Conservation (phyloP, 345 rosid species). For the Microcos paniculata region DNA sequence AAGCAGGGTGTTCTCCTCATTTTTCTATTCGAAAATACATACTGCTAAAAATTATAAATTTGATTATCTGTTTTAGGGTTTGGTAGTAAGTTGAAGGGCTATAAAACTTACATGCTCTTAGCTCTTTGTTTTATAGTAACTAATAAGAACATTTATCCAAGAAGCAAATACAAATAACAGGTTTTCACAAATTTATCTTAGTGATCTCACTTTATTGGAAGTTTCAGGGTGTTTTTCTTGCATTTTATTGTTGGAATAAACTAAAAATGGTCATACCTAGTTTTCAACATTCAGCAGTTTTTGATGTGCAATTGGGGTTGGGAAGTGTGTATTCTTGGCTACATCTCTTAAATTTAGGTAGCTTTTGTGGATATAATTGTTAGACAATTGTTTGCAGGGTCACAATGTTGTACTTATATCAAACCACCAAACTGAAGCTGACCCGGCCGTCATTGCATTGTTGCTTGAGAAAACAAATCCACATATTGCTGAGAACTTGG, state of each 20-base stretch:
- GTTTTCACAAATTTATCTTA: neutral
- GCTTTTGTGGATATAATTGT: conserved; percentile 14
- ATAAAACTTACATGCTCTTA: neutral
- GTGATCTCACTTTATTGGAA: neutral
- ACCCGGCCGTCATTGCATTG: conserved; percentile 84
- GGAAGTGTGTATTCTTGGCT: neutral
- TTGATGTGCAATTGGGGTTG: neutral
- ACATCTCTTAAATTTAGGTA: neutral
- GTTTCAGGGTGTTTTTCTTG: conserved; percentile 1
- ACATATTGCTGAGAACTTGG: conserved; percentile 71
- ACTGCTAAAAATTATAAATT: neutral
- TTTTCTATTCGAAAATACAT: neutral
- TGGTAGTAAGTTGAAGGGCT: neutral
- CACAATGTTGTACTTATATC: conserved; percentile 85
- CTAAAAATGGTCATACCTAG: neutral
- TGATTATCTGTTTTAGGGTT: neutral
- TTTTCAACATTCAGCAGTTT: neutral
- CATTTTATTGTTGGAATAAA: neutral
- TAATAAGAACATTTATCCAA: neutral
- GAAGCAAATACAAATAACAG: neutral
- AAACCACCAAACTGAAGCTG: conserved; percentile 98
- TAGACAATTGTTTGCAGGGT: conserved; percentile 56
- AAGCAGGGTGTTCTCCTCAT: neutral
- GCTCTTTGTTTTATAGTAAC: neutral
- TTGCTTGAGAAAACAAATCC: conserved; percentile 76